Conservation (phyloP, 768 basidiomycete genomes). For the Termitomyces bulborhizus region DNA sequence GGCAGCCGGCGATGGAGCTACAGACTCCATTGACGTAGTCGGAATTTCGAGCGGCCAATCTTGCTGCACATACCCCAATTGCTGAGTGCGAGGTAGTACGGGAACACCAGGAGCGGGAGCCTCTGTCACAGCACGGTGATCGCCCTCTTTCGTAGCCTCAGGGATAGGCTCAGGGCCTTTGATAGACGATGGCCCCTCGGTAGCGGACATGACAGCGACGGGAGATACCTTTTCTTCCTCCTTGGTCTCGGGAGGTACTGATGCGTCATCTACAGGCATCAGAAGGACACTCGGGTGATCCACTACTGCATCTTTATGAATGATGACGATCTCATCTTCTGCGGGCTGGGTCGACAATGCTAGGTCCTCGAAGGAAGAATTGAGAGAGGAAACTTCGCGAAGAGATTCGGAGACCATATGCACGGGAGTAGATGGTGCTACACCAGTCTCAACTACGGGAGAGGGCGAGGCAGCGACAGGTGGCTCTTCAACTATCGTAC, state of each 20-base stretch:
- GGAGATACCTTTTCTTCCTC: neutral
- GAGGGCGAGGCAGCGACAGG: neutral
- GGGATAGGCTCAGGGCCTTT: neutral
- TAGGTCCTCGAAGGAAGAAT: conserved; percentile 10
- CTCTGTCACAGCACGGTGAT: neutral
- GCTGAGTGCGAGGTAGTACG: neutral
- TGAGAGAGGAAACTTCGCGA: conserved; percentile 4
- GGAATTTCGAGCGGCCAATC: neutral
- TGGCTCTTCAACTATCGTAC: neutral
- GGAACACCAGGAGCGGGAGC: too few species aligned
- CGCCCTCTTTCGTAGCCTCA: neutral
- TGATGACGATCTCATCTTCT: neutral
- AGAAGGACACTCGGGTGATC: neutral
- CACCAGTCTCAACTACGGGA: neutral
- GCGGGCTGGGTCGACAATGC: neutral
- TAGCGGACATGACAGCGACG: neutral
- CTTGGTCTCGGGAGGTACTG: neutral
- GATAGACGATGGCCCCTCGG: neutral
- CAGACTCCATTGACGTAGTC: neutral
- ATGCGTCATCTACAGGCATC: neutral
- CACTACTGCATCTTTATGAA: neutral
- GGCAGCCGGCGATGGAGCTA: conserved; percentile 2
- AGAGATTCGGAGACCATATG: neutral
- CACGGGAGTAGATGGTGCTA: neutral
- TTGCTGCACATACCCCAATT: neutral